These are phyloP conservation scores for Raffaelea albimanens DNA, from an alignment of 2,329 filamentous ascomycete species.

Conservation along the genomic window DNA sequence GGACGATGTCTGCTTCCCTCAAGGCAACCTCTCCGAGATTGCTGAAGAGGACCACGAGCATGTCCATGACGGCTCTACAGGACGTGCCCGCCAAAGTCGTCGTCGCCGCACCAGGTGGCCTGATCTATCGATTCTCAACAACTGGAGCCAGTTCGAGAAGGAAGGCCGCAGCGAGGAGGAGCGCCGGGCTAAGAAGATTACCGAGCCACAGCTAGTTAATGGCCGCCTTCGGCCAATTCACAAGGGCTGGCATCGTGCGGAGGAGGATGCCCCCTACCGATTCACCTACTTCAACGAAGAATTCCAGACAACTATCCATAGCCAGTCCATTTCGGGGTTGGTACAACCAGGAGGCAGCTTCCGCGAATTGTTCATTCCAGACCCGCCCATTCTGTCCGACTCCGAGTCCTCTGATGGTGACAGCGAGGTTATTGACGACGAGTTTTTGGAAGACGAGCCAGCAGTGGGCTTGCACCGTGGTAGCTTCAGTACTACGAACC, in stretches of 20 bases:
- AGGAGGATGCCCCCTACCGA: constrained; percentile 84
- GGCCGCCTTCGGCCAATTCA: constrained; percentile 76
- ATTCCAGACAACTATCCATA: constrained; percentile 91
- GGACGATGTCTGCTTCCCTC: constrained; percentile 88
- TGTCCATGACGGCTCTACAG: constrained; percentile 15
- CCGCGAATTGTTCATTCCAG: constrained; percentile 80
- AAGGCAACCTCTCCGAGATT: constrained; percentile 67
- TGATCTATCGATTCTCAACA: constrained; percentile 71
- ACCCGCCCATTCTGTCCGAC: constrained; percentile 66
- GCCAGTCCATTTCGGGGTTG: constrained; percentile 87
- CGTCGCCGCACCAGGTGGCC: constrained; percentile 73
- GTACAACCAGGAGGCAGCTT: constrained; percentile 79
- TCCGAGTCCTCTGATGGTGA: constrained; percentile 42
- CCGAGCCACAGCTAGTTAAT: constrained; percentile 85
- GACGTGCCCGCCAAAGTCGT: constrained; percentile 9
- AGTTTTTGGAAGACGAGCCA: background rate
- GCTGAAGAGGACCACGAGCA: constrained; percentile 60
- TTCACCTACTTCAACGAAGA: constrained; percentile 99
- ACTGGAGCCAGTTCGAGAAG: constrained; percentile 87
- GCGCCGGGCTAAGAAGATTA: constrained; percentile 80
- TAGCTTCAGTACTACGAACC: constrained; percentile 21
- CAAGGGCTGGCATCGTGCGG: constrained; percentile 73
- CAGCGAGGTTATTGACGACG: background rate
- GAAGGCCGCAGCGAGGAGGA: constrained; percentile 78
- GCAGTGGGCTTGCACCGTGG: constrained; percentile 6